A percentile compares a stretch with the other conserved stretches of the same genome.
Evolutionary conservation across 768 basidiomycete genomes (phyloP).

Genomic region (Gyrodon lividus): DNA sequence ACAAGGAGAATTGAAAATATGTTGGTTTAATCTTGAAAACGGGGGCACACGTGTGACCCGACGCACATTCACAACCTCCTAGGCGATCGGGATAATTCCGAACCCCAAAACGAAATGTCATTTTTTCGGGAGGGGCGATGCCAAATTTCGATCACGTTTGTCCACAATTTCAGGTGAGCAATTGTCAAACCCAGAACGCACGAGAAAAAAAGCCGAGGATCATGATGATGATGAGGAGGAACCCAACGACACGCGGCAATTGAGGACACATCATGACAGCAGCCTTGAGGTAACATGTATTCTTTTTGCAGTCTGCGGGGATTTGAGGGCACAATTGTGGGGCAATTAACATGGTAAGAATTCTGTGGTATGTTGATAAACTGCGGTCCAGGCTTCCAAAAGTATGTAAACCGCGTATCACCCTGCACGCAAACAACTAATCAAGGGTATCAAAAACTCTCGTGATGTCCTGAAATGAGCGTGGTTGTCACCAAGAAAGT

Average conservation of each 20-base stretch:
- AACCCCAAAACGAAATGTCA: slow-evolving; percentile 1
- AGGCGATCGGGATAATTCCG: background rate
- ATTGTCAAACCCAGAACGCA: slow-evolving; percentile 1
- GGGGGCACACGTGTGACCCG: slow-evolving; percentile 7
- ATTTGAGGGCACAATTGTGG: slow-evolving; percentile 7
- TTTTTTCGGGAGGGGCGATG: background rate
- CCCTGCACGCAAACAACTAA: slow-evolving; percentile 7
- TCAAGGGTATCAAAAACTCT: slow-evolving; percentile 26
- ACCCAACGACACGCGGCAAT: background rate
- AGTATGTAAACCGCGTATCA: slow-evolving; percentile 14
- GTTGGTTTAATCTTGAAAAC: background rate
- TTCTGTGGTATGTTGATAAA: slow-evolving; percentile 6
- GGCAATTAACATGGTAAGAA: slow-evolving; percentile 5
- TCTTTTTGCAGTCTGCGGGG: slow-evolving; percentile 5
- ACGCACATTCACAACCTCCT: background rate
- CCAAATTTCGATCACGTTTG: too few species aligned
- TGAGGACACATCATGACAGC: slow-evolving; percentile 10
- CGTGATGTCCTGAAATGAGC: slow-evolving; percentile 4
- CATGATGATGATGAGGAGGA: background rate
- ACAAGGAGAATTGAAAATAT: slow-evolving; percentile 2
- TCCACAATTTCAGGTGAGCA: too few species aligned
- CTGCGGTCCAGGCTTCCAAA: slow-evolving; percentile 6
- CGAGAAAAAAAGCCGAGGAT: slow-evolving; percentile 1
- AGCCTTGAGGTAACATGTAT: slow-evolving; percentile 2
- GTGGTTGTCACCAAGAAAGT: slow-evolving; percentile 6